Percentiles rank a stretch among this genome's conserved stretches.
Evolutionary conservation across 768 basidiomycete species (phyloP).

Genomic region (Gyrodon lividus): DNA sequence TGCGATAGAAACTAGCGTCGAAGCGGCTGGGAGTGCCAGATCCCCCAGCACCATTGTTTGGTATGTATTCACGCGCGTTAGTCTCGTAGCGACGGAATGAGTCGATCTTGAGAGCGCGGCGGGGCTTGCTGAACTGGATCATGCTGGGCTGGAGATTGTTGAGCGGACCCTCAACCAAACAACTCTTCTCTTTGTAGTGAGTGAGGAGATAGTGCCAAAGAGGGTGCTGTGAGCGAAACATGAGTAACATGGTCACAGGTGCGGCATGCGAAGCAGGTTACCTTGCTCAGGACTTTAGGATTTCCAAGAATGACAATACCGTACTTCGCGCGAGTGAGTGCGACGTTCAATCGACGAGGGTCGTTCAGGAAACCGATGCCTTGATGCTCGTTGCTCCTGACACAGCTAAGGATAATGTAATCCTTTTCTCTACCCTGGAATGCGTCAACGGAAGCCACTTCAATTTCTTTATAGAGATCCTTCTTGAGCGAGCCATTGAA

Average conservation of each 20-base stretch:
- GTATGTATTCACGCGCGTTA: slow-evolving; percentile 77
- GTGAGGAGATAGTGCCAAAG: slow-evolving; percentile 98
- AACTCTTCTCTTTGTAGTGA: slow-evolving; percentile 95
- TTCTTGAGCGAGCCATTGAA: slow-evolving; percentile 99
- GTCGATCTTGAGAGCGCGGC: slow-evolving; percentile 89
- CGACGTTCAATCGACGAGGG: slow-evolving; percentile 93
- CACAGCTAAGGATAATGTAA: slow-evolving; percentile 97
- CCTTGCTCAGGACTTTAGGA: slow-evolving; percentile 99
- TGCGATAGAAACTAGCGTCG: slow-evolving; percentile 93
- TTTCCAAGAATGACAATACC: slow-evolving; percentile 99
- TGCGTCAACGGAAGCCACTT: slow-evolving; percentile 97
- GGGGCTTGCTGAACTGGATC: slow-evolving; percentile 99
- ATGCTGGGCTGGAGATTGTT: slow-evolving; percentile 96
- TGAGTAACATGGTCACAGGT: slow-evolving; percentile 11
- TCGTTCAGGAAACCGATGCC: slow-evolving; percentile 99
- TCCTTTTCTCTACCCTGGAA: slow-evolving; percentile 99
- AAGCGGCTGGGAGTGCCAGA: slow-evolving; percentile 94
- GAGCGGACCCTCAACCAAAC: slow-evolving; percentile 93
- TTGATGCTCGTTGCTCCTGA: slow-evolving; percentile 98
- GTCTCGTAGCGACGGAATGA: slow-evolving; percentile 93
- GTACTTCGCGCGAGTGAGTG: slow-evolving; percentile 95
- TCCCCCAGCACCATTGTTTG: slow-evolving; percentile 41
- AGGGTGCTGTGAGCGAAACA: slow-evolving; percentile 65
- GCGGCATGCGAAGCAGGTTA: slow-evolving; percentile 32
- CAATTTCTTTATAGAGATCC: slow-evolving; percentile 98